These are phyloP conservation scores for Diversispora eburnea DNA, from an alignment of 192 early-diverging fungal genomes.

Conservation along the genomic window DNA sequence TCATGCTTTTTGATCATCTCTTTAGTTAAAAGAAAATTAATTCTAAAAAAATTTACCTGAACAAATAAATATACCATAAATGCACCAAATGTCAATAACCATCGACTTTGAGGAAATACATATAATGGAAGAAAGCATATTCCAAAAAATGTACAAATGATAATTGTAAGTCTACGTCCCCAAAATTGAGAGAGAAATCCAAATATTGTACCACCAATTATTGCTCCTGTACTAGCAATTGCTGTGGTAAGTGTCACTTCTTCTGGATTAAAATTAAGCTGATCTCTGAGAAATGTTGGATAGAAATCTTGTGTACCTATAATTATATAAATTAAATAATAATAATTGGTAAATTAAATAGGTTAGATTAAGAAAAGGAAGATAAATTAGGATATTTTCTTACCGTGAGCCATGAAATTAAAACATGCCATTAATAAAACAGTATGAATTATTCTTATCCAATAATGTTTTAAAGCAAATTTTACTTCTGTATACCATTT, in stretches of 20 bases:
- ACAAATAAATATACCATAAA: slow-evolving; percentile 58
- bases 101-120: slow-evolving; percentile 44
- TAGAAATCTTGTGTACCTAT: slow-evolving; percentile 63
- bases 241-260: slow-evolving; percentile 58
- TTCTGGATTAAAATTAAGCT: slow-evolving; percentile 50
- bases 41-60: slow-evolving; percentile 36
- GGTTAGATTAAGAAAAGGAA: not conserved
- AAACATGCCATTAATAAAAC: slow-evolving; percentile 62
- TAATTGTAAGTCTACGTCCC: slow-evolving; percentile 60
- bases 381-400: not conserved
- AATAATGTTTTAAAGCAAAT: slow-evolving; percentile 44
- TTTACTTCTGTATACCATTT: slow-evolving; percentile 27
- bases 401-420: slow-evolving; percentile 68
- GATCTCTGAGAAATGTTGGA: slow-evolving; percentile 63
- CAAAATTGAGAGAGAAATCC: slow-evolving; percentile 68
- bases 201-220: slow-evolving; percentile 62
- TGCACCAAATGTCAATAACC: slow-evolving; percentile 35
- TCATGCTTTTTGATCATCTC: not conserved
- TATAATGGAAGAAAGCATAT: slow-evolving; percentile 68
- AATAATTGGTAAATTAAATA: too few species aligned
- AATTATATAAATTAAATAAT: too few species aligned
- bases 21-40: not conserved
- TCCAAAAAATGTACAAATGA: slow-evolving; percentile 47
- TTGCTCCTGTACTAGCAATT: slow-evolving; percentile 63
- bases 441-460: slow-evolving; percentile 49